Evolutionary conservation across 2,329 filamentous ascomycete species (phyloP), one percentile per base, ranked within the genome.

Genomic region (Fusarium tjaetaba): DNA sequence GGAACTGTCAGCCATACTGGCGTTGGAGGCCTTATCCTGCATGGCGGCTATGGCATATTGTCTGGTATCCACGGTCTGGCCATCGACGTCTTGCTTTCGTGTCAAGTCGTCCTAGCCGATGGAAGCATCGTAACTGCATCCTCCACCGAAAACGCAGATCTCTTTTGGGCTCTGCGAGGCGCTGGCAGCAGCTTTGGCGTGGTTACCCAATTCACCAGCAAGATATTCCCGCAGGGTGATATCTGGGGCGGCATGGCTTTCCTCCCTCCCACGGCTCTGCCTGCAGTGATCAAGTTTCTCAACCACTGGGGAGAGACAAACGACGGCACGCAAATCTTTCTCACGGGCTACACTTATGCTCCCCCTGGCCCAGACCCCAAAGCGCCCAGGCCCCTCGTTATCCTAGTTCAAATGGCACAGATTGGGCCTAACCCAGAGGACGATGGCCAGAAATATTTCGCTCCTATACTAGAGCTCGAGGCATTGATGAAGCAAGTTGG

Each of bases 1-100:
- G 90, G 90, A 6, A 90, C 89, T 0, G 88, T 91, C 15, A 88
- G 88, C 46, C 88, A 91, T 71, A 91, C 89, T 2, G 90, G 90
- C 11, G 87, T 92, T 11, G 89, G 88, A 5, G 90, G 88, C 0
- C 81, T 91, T 20, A 85, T 86, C 0, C 78, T 91, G 2, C 88
- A 88, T 2, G 89, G 89, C 30, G 90, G 89, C 3, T 89, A 88
- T 74, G 89, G 90, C 3, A 86, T 87, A 79, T 80, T 92, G 22
- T 86, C 84, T 32, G 86, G 88, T 2, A 81, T 82, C 38, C 82
- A 89, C 59, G 91, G 91, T 0, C 82, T 91, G 14, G 75, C 82
- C 7, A 78, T 85, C 15, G 86, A 87, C 67, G 80, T 81, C 24
- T 76, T 87, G 7, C 24, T 85, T 10, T 81, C 80, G 1, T 81